phyloP scores from a whole-genome alignment of 331 rosid species.

The Cydonia oblonga region DNA sequence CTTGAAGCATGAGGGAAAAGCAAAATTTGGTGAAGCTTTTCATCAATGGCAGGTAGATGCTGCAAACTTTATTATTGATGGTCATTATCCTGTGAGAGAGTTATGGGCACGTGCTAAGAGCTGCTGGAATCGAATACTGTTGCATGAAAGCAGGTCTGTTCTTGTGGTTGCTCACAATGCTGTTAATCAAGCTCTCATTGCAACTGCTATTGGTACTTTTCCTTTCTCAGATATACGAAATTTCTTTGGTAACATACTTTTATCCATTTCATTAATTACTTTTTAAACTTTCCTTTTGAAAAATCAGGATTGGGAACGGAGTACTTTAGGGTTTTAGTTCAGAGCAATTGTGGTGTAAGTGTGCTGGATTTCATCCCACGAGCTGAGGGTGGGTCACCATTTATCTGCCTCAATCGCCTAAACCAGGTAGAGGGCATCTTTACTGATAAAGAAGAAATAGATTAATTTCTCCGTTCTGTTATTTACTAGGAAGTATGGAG shows the following conservation, averaged over 20 bases:
- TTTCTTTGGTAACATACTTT: neutral
- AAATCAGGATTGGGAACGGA: conserved; percentile 60
- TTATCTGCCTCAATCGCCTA: conserved; percentile 75
- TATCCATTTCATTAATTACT: neutral
- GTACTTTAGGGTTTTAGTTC: conserved; percentile 79
- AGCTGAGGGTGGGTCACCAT: conserved; percentile 57
- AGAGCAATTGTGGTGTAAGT: conserved; percentile 92
- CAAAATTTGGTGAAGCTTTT: conserved; percentile 57
- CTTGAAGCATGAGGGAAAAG: conserved; percentile 79
- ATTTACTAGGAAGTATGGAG: no score
- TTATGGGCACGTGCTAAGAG: conserved; percentile 76
- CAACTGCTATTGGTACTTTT: conserved; percentile 72
- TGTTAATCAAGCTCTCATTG: conserved; percentile 96
- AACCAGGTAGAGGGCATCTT: conserved; percentile 50
- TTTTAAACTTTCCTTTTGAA: neutral
- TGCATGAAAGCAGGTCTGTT: conserved; percentile 70
- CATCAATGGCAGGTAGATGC: conserved; percentile 83
- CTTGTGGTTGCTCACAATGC: conserved; percentile 98
- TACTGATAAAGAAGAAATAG: neutral
- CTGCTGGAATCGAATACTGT: conserved; percentile 64
- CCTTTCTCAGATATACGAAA: conserved; percentile 10
- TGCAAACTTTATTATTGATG: conserved; percentile 66
- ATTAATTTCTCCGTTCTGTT: no score
- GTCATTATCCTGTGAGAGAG: conserved; percentile 90
- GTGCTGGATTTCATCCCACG: conserved; percentile 76